Evolutionary conservation across 805 yeast genomes (phyloP).

Genomic region (Priceomyces carsonii): DNA sequence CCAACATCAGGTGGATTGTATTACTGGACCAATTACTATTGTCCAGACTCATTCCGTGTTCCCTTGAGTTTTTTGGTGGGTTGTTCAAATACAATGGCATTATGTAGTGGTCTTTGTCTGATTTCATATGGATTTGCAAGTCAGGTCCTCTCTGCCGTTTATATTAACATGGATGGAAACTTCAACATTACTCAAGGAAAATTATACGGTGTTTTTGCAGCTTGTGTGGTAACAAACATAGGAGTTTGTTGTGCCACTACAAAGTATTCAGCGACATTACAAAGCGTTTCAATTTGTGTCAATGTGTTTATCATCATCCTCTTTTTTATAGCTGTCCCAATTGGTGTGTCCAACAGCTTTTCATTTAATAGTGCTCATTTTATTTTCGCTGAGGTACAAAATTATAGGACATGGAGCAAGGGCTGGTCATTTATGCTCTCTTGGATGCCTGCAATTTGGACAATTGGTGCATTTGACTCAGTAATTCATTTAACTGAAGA

Average conservation of each 20-base stretch:
- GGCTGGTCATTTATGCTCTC: conserved; percentile 49
- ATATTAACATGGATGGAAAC: conserved; percentile 52
- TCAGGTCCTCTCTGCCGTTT: conserved; percentile 60
- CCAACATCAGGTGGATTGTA: conserved; percentile 80
- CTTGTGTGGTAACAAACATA: conserved; percentile 54
- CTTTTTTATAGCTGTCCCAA: conserved; percentile 63
- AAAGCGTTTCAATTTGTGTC: conserved; percentile 55
- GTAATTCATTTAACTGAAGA: conserved; percentile 76
- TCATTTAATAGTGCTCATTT: conserved; percentile 30
- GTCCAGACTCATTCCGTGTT: conserved; percentile 53
- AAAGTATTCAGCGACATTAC: conserved; percentile 55
- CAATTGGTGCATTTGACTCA: conserved; percentile 72
- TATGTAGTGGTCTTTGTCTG: conserved; percentile 66
- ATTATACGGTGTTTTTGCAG: conserved; percentile 67
- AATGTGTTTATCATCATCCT: conserved; percentile 55
- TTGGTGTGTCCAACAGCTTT: conserved; percentile 46
- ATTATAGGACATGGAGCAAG: conserved; percentile 50
- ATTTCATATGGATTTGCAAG: conserved; percentile 69
- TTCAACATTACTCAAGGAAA: conserved; percentile 55
- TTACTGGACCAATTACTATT: conserved; percentile 50
- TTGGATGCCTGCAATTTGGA: conserved; percentile 73
- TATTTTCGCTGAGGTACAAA: conserved; percentile 56
- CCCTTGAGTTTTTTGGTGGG: conserved; percentile 66
- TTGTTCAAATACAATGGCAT: conserved; percentile 64
- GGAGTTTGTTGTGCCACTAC: conserved; percentile 58